Evolutionary conservation across 257 asterid species (phyloP), one percentile per base, ranked within the genome.

Genomic region (Scutellaria barbata): DNA sequence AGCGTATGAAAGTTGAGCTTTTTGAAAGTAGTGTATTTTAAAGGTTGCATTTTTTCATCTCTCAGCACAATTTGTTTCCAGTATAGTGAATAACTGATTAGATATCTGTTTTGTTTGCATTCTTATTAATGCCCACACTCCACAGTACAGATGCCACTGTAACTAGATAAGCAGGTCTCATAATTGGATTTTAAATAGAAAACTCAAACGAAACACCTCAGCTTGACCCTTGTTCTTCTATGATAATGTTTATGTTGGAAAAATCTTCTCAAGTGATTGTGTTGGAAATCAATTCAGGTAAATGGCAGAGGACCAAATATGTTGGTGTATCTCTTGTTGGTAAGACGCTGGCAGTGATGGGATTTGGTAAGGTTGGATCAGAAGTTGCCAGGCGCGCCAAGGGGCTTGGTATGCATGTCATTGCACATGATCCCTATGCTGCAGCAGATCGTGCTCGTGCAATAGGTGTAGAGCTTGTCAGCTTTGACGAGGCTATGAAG

Each of bases 321-420:
- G 92, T 93, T 41, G 98, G 98, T 63, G 98, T 90, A 13, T 93
- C 98, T 63, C 95, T 93, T 70, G 98, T 90, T 37, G 98, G 98
- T 18, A 93, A 93, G 81, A 93, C 92, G 35, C 87, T 90, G 63
- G 95, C 94, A 1, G 98, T 93, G n/a, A 87, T 93, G 97, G 98
- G 98, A 41, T 93, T 93, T 30, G 98, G 98, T 10, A 93, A 93
- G 84, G 98, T 90, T 33, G 98, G 97, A 40, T 81, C 98, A n/a
- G 98, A 92, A 87, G 98, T 92, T 64, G 96, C 97, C 51, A 85
- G 98, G 82, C 91, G 96, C 41, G 97, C 98, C 22, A 92, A 90
- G 84, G 98, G 96, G 41, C 92, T 92, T 2, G 98, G 98, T 46
- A 92, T 92, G 98, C 89, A 89, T 73, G 97, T 92, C 50, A 86